phyloP scores from a whole-genome alignment of 352 stramenopile species.

The Achlya hypogyna region DNA sequence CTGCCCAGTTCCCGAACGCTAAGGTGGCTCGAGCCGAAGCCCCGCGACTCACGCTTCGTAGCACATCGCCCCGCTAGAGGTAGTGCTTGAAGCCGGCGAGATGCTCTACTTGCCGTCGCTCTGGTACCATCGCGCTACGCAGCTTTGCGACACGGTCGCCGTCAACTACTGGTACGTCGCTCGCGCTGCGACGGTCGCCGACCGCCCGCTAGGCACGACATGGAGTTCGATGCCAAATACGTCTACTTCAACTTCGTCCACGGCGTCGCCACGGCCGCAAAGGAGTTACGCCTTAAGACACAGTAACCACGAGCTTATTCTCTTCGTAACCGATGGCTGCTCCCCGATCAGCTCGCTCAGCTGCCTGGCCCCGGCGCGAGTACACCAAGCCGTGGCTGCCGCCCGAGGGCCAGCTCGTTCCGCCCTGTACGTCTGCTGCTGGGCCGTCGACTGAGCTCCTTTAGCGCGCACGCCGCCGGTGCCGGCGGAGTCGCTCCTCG shows the following conservation, averaged over 20 bases:
- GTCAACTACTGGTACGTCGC: constrained; percentile 69
- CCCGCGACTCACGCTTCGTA: too few species aligned
- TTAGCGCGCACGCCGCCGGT: too few species aligned
- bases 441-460: too few species aligned
- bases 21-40: constrained; percentile 19
- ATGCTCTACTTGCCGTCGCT: constrained; percentile 69
- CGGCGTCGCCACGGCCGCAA: constrained; percentile 26
- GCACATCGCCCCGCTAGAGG: constrained; percentile 47
- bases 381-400: constrained; percentile 20
- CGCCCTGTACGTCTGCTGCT: too few species aligned
- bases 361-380: constrained; percentile 6
- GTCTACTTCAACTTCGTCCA: constrained; percentile 83
- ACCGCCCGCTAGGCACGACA: constrained; percentile 40
- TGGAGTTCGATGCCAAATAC: constrained; percentile 81
- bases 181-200: background rate
- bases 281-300: background rate
- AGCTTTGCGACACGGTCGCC: constrained; percentile 63
- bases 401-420: too few species aligned
- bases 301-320: background rate
- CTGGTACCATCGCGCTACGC: constrained; percentile 78
- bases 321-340: background rate
- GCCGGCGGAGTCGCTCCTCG: too few species aligned
- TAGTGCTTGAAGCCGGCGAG: constrained; percentile 58
- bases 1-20: constrained; percentile 38
- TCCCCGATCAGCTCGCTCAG: background rate